Evolutionary conservation across 2,329 filamentous ascomycete genomes (phyloP).

Genomic region (Ascochyta koolunga): DNA sequence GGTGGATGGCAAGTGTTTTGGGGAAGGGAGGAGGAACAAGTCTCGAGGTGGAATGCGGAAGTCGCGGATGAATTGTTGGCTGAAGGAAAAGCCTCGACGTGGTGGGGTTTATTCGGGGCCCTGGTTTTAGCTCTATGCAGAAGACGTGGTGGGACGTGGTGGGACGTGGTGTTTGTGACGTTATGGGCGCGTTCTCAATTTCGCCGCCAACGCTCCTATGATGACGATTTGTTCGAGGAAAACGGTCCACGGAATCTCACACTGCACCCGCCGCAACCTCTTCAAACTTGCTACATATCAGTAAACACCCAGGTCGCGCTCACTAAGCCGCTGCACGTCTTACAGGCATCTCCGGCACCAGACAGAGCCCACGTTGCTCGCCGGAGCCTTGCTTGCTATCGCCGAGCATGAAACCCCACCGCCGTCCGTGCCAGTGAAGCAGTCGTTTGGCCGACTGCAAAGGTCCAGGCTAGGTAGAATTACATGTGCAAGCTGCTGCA

Average conservation of each 20-base stretch:
- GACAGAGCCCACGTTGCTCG: conserved; percentile 25
- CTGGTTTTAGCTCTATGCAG: conserved; percentile 32
- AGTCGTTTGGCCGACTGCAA: conserved; percentile 1
- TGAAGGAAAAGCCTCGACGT: conserved; percentile 41
- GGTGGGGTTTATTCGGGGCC: conserved; percentile 41
- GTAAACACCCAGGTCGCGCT: conserved; percentile 31
- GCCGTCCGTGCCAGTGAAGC: conserved; percentile 19
- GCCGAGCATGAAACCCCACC: conserved; percentile 38
- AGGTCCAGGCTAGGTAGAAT: conserved; percentile 3
- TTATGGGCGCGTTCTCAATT: conserved; percentile 17
- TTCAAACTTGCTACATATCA: conserved; percentile 24
- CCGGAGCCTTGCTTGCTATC: conserved; percentile 41
- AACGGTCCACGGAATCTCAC: conserved; percentile 22
- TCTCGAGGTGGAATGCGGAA: conserved; percentile 27
- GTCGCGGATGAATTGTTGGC: conserved; percentile 36
- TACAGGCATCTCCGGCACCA: conserved; percentile 44
- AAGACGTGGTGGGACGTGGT: conserved; percentile 34
- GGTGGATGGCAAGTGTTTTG: conserved; percentile 19
- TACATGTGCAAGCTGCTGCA: conserved; percentile 22
- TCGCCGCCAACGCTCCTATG: conserved; percentile 28
- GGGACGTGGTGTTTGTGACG: conserved; percentile 42
- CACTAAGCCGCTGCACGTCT: conserved; percentile 42
- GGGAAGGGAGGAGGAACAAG: conserved; percentile 12
- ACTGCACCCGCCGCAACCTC: conserved; percentile 23
- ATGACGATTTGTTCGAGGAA: conserved; percentile 26